Evolutionary conservation across 805 yeast species (phyloP), one percentile per base, ranked within the genome.

Genomic region (Zygoascus ofunaensis): DNA sequence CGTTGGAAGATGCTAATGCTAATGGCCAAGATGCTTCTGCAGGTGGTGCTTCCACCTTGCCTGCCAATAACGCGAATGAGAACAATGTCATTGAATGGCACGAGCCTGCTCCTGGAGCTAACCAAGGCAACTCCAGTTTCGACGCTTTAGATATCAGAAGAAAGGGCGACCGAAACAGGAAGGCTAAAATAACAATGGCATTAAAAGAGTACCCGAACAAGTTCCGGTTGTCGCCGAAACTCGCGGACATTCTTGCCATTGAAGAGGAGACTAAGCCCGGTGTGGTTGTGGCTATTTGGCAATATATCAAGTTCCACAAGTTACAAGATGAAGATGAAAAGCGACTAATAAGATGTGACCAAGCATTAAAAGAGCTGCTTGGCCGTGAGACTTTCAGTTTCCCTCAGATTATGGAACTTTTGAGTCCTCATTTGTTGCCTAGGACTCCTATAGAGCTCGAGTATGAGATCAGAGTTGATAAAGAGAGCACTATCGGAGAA

Each of bases 111-210:
- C 49, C 47, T 18, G 20, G 49, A 14, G 40, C 45, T 24, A 50
- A 46, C 21, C 57, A 55, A 41, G 55, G 22, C n/a, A 22, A 55
- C 14, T 74, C 73, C 0, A 77, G 79, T 43, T 90, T 90, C 60
- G 97, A 92, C 62, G 97, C 94, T 1, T 65, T 92, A 45, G 97
- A 89, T 58, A 76, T 92, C 45, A 82, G 82, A 56, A 77, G 98
- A 55, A 68, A 73, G 15, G 97, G 97, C 2, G 65, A 70, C 20
- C 72, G 71, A 46, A 79, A 79, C 46, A 66, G 89, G 40, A 71
- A 75, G 37, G 77, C 84, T 41, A 77, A 77, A 45, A 79, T 92
- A 45, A 83, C 87, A 3, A 72, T 92, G 45, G 89, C 89, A 65
- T 80, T 87, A 43, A 84, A 83, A 57, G 84, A 82, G 55, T 76